These are phyloP conservation scores for Lactifluus pinguis DNA, from an alignment of 768 basidiomycete species.

Conservation along the genomic window DNA sequence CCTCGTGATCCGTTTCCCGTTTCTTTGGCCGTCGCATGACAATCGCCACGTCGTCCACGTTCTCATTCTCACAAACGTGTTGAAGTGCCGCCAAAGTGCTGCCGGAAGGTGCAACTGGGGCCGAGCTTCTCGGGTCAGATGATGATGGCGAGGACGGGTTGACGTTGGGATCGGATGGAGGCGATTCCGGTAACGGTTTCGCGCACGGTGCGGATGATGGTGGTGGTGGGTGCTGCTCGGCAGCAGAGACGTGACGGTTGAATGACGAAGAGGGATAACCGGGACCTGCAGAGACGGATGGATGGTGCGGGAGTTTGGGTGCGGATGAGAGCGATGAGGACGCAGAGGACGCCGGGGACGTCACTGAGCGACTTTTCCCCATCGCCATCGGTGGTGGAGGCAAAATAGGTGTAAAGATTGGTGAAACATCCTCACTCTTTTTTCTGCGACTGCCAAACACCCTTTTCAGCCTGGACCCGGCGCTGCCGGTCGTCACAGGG, in stretches of 20 bases:
- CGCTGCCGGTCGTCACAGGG: conserved; percentile 20
- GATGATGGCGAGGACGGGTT: neutral
- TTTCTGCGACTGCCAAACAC: conserved; percentile 49
- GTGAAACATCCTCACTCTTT: conserved; percentile 42
- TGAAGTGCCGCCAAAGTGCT: conserved; percentile 50
- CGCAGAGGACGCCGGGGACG: conserved; percentile 22
- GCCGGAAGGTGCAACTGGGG: conserved; percentile 48
- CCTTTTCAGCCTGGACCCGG: conserved; percentile 47
- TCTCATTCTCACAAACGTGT: conserved; percentile 38
- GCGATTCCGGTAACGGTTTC: conserved; percentile 1
- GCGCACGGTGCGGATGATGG: neutral
- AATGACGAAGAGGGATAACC: conserved; percentile 1
- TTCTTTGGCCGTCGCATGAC: conserved; percentile 20
- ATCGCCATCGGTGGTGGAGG: neutral
- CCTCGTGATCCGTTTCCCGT: conserved; percentile 25
- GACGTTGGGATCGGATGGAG: neutral
- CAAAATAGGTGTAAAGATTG: conserved; percentile 3
- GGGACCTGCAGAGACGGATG: conserved; percentile 10
- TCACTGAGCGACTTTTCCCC: conserved; percentile 16
- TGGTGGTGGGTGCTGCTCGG: neutral
- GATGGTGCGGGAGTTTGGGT: conserved; percentile 4
- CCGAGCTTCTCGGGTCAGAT: conserved; percentile 37
- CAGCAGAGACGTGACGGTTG: neutral
- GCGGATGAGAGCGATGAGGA: conserved; percentile 17
- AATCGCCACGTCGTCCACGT: conserved; percentile 17